Base-by-base conservation (phyloP, 2,329 filamentous ascomycete genomes). In the Fusarium guadeloupense region DNA sequence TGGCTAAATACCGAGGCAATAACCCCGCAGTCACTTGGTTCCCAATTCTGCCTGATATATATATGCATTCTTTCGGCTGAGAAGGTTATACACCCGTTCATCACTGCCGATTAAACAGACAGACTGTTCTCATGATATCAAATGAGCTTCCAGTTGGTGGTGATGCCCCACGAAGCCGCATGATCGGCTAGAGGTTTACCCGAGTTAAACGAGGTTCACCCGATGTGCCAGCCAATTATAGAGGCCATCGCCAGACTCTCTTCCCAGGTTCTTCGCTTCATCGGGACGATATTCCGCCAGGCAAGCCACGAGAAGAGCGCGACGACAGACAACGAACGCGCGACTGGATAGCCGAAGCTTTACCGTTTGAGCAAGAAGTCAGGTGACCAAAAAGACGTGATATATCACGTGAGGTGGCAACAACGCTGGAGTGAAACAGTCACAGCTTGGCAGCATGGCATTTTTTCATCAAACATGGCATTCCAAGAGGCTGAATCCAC, bases 151-250 rank as follows among this genome's bases (percentile, higher is more conserved):
- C 25, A 54, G 54, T 59, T 53, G 48, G 53, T 53, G 51, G 56
- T 67, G 63, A 64, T 50, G 56, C 55, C 64, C 64, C 64, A 67
- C 60, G 61, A 65, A 35, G 51, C 26, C 56, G 59, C 54, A 63
- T 54, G 38, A 47, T 38, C 48, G 45, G 31, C 23, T 31, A 48
- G 42, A 44, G 31, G 37, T 25, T 53, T 47, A 17, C 10, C 19
- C 9, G 9, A 1, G 16, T 37, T 40, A 42, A 12, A 39, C 61
- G 54, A 19, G 5, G 51, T 43, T 67, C 41, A 63, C 16, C 64
- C 64, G 51, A 3, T 0, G 0, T 3, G 8, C 43, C 20, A 8
- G 10, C 54, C 61, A 52, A 67, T 67, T 23, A 59, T 3, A 26
- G 9, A 14, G 4, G 21, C 33, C 4, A 13, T 17, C 13, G 20